Conservation (phyloP, 495 filamentous ascomycete genomes). For the Peziza echinospora region DNA sequence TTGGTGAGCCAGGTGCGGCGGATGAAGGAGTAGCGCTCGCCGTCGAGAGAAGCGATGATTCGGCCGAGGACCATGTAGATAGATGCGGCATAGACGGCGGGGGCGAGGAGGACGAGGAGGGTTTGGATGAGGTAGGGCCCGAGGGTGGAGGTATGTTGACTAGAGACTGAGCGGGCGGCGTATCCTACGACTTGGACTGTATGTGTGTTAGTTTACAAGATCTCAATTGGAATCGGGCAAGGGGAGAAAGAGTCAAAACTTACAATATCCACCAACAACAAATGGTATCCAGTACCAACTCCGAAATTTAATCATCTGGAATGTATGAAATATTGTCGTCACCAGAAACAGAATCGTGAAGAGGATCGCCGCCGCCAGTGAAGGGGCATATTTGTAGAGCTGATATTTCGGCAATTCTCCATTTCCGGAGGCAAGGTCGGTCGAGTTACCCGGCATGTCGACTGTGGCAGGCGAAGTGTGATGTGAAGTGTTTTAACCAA, state of each 20-base stretch:
- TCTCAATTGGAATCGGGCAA: constrained; percentile 1
- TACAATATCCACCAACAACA: constrained; percentile 35
- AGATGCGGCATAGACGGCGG: constrained; percentile 31
- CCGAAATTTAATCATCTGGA: constrained; percentile 26
- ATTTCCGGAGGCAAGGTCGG: no score
- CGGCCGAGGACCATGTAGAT: constrained; percentile 37
- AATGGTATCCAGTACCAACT: constrained; percentile 43
- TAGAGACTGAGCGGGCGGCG: constrained; percentile 27
- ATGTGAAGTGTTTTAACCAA: no score
- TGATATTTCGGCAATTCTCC: no score
- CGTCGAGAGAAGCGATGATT: constrained; percentile 24
- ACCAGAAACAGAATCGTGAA: constrained; percentile 31
- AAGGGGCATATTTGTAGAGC: constrained; percentile 29
- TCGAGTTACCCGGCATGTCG: no score
- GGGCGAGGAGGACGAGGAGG: constrained; percentile 27
- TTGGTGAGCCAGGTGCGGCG: constrained; percentile 27
- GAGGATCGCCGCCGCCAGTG: constrained; percentile 26
- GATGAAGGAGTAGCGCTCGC: constrained; percentile 22
- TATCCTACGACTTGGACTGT: constrained; percentile 40
- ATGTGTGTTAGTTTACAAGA: background rate
- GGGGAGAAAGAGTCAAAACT: constrained; percentile 12
- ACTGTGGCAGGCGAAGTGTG: no score
- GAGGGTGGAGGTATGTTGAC: constrained; percentile 17
- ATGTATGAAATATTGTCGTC: constrained; percentile 26
- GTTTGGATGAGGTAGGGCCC: constrained; percentile 29